phyloP scores from a whole-genome alignment of 305 asterid species.

The Rubia tinctorum region DNA sequence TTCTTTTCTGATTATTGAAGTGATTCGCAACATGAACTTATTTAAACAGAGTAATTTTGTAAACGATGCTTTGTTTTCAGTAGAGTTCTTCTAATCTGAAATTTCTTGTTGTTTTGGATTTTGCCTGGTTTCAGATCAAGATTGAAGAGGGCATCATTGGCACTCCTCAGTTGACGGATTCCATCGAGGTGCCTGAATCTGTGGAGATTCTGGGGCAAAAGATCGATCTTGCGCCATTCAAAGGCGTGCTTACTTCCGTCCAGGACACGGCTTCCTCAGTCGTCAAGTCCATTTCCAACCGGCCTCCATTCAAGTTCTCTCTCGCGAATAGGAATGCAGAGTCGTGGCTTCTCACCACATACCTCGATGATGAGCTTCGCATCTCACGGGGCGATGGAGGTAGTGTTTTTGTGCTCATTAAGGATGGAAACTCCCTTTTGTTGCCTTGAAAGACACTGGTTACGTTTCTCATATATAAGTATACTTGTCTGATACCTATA shows the following conservation, averaged over 20 bases:
- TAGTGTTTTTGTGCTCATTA: slow-evolving; percentile 77
- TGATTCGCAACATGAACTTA: not conserved
- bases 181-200: slow-evolving; percentile 72
- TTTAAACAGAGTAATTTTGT: not conserved
- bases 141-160: slow-evolving; percentile 82
- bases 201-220: slow-evolving; percentile 75
- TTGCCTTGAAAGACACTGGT: not conserved
- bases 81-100: not conserved
- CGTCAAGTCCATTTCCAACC: slow-evolving; percentile 71
- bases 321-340: slow-evolving; percentile 50
- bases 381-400: slow-evolving; percentile 90
- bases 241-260: slow-evolving; percentile 66
- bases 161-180: slow-evolving; percentile 91
- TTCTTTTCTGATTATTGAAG: not conserved
- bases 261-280: slow-evolving; percentile 86
- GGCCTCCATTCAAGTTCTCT: slow-evolving; percentile 74
- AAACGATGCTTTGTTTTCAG: not conserved
- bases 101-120: not conserved
- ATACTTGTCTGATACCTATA: not conserved
- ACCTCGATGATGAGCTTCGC: slow-evolving; percentile 77
- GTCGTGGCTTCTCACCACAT: slow-evolving; percentile 92
- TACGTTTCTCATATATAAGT: not conserved
- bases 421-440: slow-evolving; percentile 63
- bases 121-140: slow-evolving; percentile 57
- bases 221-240: slow-evolving; percentile 81